Conservation (phyloP, 2,329 filamentous ascomycete species). For the Fusarium illudens region DNA sequence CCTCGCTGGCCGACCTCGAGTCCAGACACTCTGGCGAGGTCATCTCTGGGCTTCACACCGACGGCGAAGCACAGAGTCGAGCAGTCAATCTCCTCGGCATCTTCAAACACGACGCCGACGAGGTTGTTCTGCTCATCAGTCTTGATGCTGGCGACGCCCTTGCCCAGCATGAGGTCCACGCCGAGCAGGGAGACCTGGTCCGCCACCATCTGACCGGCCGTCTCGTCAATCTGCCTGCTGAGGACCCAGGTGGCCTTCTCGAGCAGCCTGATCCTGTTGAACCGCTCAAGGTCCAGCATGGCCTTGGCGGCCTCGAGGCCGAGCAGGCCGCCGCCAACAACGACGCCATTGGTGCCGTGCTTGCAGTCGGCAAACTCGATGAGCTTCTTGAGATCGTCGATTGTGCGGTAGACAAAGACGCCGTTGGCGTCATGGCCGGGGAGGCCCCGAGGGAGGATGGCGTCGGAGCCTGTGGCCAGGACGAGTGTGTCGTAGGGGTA, state of each 20-base stretch:
- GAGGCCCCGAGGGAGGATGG: slow-evolving; percentile 74
- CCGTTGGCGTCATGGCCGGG: slow-evolving; percentile 82
- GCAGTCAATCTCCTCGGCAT: slow-evolving; percentile 79
- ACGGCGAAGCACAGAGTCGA: slow-evolving; percentile 90
- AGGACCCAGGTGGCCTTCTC: slow-evolving; percentile 86
- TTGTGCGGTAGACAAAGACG: slow-evolving; percentile 89
- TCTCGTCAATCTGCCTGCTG: slow-evolving; percentile 80
- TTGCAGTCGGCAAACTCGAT: slow-evolving; percentile 75
- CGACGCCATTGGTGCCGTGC: slow-evolving; percentile 74
- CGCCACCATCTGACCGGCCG: slow-evolving; percentile 83
- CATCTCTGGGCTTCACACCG: slow-evolving; percentile 82
- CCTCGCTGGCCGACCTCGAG: slow-evolving; percentile 77
- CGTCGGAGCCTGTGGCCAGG: slow-evolving; percentile 86
- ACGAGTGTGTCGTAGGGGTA: slow-evolving; percentile 83
- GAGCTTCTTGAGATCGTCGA: slow-evolving; percentile 79
- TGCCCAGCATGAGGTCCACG: slow-evolving; percentile 80
- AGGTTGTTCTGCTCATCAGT: slow-evolving; percentile 74
- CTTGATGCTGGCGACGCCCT: slow-evolving; percentile 76
- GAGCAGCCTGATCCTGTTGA: slow-evolving; percentile 77
- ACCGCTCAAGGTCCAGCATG: slow-evolving; percentile 85
- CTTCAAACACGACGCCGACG: slow-evolving; percentile 79
- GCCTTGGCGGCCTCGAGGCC: slow-evolving; percentile 91
- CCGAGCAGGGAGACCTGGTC: slow-evolving; percentile 83
- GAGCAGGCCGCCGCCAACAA: slow-evolving; percentile 85
- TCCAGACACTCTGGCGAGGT: slow-evolving; percentile 73